Evolutionary conservation across 306 rosid species (phyloP).

Genomic region (Lagenaria siceraria): DNA sequence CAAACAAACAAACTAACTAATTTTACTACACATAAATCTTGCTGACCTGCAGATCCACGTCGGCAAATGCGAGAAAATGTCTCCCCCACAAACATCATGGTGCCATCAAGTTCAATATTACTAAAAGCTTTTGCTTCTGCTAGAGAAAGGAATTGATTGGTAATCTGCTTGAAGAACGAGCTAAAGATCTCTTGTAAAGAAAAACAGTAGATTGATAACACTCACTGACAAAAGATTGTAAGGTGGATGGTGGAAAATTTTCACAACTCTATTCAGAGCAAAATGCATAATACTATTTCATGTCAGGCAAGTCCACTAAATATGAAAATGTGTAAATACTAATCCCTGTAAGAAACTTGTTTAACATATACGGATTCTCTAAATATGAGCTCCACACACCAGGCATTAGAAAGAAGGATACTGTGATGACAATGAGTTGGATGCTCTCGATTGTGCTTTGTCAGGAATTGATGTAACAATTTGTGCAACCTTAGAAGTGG

Average conservation of each 20-base stretch:
- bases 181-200: slow-evolving; percentile 51
- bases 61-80: slow-evolving; percentile 74
- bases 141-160: slow-evolving; percentile 63
- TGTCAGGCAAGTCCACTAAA: neutral
- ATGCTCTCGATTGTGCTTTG: slow-evolving; percentile 63
- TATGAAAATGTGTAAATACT: neutral
- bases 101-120: slow-evolving; percentile 24
- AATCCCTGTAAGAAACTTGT: neutral
- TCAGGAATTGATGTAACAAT: slow-evolving; percentile 83
- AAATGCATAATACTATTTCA: neutral
- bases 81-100: slow-evolving; percentile 68
- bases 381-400: neutral
- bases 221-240: neutral
- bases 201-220: neutral
- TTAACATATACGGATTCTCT: neutral
- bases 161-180: slow-evolving; percentile 65
- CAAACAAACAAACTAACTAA: neutral
- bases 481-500: slow-evolving; percentile 55
- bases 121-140: slow-evolving; percentile 20
- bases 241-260: neutral
- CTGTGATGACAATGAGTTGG: slow-evolving; percentile 61
- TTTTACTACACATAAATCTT: neutral
- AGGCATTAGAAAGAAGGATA: slow-evolving; percentile 36
- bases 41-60: slow-evolving; percentile 88
- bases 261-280: neutral